These are phyloP conservation scores for Cryptococcus deneoformans DNA, from an alignment of 1,284 basidiomycete species.

Conservation along the genomic window DNA sequence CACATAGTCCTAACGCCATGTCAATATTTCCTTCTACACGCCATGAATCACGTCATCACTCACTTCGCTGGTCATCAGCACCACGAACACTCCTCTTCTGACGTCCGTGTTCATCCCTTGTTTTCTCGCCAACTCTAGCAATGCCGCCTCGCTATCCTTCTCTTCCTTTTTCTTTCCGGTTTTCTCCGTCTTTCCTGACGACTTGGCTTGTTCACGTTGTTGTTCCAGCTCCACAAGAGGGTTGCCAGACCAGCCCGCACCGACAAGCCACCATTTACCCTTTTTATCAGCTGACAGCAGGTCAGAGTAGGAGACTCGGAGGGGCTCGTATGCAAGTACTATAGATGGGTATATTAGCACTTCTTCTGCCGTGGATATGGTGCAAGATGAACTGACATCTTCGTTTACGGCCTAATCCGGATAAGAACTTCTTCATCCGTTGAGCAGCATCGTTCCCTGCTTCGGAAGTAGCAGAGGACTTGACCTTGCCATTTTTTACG, in stretches of 20 bases:
- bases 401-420: conserved; percentile 68
- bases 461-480: conserved; percentile 58
- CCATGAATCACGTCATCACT: conserved; percentile 29
- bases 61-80: conserved; percentile 91
- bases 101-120: conserved; percentile 99
- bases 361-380: background rate
- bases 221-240: conserved; percentile 64
- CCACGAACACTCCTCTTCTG: conserved; percentile 83
- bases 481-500: conserved; percentile 85
- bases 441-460: conserved; percentile 64
- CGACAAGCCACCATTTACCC: conserved; percentile 99
- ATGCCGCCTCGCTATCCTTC: conserved; percentile 50
- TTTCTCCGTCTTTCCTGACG: conserved; percentile 21
- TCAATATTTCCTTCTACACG: background rate
- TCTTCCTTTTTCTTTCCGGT: conserved; percentile 4
- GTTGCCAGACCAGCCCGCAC: conserved; percentile 93
- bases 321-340: conserved; percentile 79
- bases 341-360: background rate
- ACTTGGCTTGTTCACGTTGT: conserved; percentile 36
- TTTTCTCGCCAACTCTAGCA: conserved; percentile 76
- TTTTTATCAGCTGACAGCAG: conserved; percentile 77
- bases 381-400: conserved; percentile 55
- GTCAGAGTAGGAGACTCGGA: conserved; percentile 81
- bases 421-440: conserved; percentile 75
- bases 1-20: conserved; percentile 69